Evolutionary conservation across 805 yeast genomes (phyloP).

Genomic region (Candida taoyuanica): DNA sequence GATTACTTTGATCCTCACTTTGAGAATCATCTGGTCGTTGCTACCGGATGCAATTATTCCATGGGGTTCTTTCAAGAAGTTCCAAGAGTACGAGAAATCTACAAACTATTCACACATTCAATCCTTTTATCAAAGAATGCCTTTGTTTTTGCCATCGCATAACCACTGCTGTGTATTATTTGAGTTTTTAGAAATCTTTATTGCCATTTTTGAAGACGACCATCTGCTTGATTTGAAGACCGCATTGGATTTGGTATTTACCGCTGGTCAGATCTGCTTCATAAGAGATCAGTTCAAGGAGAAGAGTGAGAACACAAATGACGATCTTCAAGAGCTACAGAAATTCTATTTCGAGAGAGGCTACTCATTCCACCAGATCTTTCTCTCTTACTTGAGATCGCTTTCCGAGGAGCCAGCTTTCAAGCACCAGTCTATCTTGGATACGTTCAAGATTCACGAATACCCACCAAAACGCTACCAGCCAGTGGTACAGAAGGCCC

Average conservation of each 20-base stretch:
- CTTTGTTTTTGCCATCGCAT: constrained; percentile 31
- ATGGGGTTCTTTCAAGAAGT: constrained; percentile 31
- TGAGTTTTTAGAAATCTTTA: constrained; percentile 34
- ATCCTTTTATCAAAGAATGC: constrained; percentile 32
- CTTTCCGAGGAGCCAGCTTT: constrained; percentile 29
- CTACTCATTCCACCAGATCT: constrained; percentile 30
- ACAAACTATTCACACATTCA: constrained; percentile 25
- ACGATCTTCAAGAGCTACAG: constrained; percentile 30
- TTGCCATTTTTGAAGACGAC: constrained; percentile 29
- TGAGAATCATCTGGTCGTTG: constrained; percentile 32
- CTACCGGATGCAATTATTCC: constrained; percentile 33
- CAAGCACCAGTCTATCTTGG: constrained; percentile 28
- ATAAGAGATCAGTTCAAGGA: constrained; percentile 23
- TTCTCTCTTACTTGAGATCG: constrained; percentile 31
- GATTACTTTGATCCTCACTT: constrained; percentile 26
- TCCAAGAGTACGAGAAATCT: constrained; percentile 23
- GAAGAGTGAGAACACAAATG: constrained; percentile 14
- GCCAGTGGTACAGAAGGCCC: constrained; percentile 32
- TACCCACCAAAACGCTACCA: constrained; percentile 32
- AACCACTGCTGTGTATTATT: constrained; percentile 33
- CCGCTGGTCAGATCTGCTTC: constrained; percentile 35
- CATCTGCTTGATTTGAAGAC: constrained; percentile 28
- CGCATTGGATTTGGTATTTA: constrained; percentile 31
- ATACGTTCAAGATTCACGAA: constrained; percentile 28
- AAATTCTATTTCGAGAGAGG: constrained; percentile 32